Conservation (phyloP, 257 asterid species). For the Nicotiana undulata region DNA sequence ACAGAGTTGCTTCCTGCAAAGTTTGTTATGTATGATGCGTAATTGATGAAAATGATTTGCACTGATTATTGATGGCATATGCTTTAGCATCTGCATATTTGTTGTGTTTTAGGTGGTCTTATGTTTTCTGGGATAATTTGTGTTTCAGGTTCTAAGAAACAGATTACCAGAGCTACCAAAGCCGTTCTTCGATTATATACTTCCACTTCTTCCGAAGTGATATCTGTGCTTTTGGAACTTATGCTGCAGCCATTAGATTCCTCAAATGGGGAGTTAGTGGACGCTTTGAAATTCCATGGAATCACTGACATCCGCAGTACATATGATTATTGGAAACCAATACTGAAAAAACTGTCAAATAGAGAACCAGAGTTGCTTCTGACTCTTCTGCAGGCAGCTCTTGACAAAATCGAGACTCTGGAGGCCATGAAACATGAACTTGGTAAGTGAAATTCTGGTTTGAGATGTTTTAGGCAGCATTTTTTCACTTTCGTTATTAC, state of each 20-base stretch:
- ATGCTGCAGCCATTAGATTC: constrained; percentile 55
- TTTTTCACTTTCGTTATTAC: neutral
- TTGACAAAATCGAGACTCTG: constrained; percentile 50
- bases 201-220: constrained; percentile 66
- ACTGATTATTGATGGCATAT: neutral
- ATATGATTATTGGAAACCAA: constrained; percentile 64
- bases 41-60: neutral
- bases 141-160: constrained; percentile 62
- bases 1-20: neutral
- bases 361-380: constrained; percentile 60
- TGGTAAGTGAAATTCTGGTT: constrained; percentile 32
- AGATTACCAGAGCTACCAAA: constrained; percentile 47
- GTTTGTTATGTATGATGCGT: neutral
- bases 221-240: constrained; percentile 54
- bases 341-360: constrained; percentile 54
- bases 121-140: constrained; percentile 1
- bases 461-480: too few species aligned
- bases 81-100: neutral
- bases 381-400: constrained; percentile 52
- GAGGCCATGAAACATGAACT: constrained; percentile 19
- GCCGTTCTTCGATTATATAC: constrained; percentile 57
- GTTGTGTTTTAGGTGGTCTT: neutral
- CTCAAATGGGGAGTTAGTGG: constrained; percentile 24
- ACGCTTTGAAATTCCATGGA: constrained; percentile 15
- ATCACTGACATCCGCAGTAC: constrained; percentile 20